Percentiles rank a stretch among this genome's conserved stretches.
phyloP scores from a whole-genome alignment of 148 eudicot genomes.

The Limonium bicolor region DNA sequence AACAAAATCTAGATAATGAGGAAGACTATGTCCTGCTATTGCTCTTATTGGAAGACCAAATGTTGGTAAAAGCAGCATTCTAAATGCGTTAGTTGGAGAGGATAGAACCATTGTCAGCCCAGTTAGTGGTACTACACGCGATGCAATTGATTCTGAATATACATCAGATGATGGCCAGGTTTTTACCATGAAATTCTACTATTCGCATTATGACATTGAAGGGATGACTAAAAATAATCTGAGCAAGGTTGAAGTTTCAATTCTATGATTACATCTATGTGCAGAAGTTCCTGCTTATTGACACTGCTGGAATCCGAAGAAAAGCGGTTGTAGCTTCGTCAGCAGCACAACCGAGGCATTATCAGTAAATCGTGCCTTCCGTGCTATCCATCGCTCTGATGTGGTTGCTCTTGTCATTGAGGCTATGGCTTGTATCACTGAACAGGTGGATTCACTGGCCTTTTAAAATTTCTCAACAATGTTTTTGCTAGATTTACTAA shows the following conservation, averaged over 20 bases:
- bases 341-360: slow-evolving; percentile 92
- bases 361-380: slow-evolving; percentile 91
- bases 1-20: slow-evolving; percentile 29
- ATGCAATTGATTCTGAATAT: slow-evolving; percentile 95
- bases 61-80: slow-evolving; percentile 96
- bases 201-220: no score
- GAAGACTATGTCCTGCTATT: slow-evolving; percentile 66
- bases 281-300: slow-evolving; percentile 88
- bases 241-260: no score
- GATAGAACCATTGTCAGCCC: slow-evolving; percentile 97
- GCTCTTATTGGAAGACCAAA: slow-evolving; percentile 96
- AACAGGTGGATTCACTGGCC: no score
- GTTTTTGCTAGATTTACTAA: no score
- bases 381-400: slow-evolving; percentile 95
- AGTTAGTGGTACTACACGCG: slow-evolving; percentile 97
- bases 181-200: no score
- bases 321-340: slow-evolving; percentile 85
- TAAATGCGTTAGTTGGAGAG: slow-evolving; percentile 96
- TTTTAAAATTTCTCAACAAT: no score
- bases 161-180: slow-evolving; percentile 94
- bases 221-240: no score
- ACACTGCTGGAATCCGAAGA: slow-evolving; percentile 96
- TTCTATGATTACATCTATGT: no score
- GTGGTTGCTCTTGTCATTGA: slow-evolving; percentile 93
- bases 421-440: slow-evolving; percentile 98